phyloP scores from a whole-genome alignment of 352 stramenopile species.

The Pythium coloratum region DNA sequence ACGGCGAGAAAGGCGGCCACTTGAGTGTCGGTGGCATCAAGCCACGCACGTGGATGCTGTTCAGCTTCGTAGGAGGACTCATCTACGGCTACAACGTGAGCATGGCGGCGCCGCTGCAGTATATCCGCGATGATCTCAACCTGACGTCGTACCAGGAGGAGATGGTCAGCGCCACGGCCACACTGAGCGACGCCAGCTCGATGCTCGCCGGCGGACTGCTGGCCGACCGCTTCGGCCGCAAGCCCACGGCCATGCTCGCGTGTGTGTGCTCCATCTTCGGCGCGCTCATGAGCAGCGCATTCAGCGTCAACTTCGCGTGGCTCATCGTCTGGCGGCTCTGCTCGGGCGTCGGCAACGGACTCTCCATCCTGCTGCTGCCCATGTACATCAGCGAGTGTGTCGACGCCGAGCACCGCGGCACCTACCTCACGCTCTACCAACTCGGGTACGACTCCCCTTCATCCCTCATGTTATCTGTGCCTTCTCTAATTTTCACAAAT shows the following conservation, averaged over 20 bases:
- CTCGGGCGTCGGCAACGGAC: conserved; percentile 74
- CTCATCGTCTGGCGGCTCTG: conserved; percentile 72
- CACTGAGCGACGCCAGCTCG: conserved; percentile 73
- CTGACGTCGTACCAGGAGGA: conserved; percentile 72
- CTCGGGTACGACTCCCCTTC: conserved; percentile 50
- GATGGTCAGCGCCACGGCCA: conserved; percentile 74
- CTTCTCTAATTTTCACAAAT: neutral
- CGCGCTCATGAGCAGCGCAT: conserved; percentile 50
- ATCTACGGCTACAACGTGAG: conserved; percentile 90
- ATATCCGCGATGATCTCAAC: conserved; percentile 71
- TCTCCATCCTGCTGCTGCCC: conserved; percentile 84
- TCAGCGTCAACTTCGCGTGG: conserved; percentile 56
- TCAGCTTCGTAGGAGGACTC: conserved; percentile 79
- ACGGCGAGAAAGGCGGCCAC: neutral
- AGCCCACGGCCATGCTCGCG: conserved; percentile 68
- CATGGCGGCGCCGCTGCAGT: conserved; percentile 75
- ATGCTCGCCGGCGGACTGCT: conserved; percentile 78
- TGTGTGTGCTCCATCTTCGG: conserved; percentile 72
- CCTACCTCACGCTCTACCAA: conserved; percentile 78
- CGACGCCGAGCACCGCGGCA: conserved; percentile 55
- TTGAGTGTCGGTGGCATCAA: conserved; percentile 33
- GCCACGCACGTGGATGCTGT: conserved; percentile 69
- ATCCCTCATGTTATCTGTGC: neutral
- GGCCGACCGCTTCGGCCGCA: conserved; percentile 74
- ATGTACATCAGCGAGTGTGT: conserved; percentile 90